Percentiles rank a stretch among this genome's conserved stretches.
phyloP scores from a whole-genome alignment of 202 grass and related monocot genomes.

The Bolboschoenoplectus hybrid region DNA sequence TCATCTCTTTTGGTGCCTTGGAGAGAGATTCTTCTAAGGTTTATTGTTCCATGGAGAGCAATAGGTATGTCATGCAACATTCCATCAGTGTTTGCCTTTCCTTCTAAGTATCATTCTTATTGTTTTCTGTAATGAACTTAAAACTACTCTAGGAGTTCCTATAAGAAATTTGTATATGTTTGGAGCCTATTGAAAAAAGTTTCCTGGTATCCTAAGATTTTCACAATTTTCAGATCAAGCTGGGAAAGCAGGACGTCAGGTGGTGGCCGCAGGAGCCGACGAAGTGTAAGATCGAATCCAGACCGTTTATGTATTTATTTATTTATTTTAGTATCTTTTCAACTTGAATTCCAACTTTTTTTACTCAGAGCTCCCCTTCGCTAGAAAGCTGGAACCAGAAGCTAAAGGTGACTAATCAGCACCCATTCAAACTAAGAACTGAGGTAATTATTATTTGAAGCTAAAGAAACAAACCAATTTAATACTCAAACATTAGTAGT shows the following conservation, averaged over 20 bases:
- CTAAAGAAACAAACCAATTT: neutral
- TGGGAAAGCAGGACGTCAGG: conserved; percentile 55
- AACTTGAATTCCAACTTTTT: conserved; percentile 12
- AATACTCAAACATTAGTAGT: conserved; percentile 17
- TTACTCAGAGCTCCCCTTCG: conserved; percentile 65
- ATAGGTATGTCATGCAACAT: conserved; percentile 48
- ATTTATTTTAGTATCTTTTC: neutral
- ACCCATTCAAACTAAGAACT: conserved; percentile 93
- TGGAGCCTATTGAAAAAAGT: neutral
- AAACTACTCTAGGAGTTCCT: neutral
- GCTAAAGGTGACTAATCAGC: conserved; percentile 82
- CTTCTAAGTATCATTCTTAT: neutral
- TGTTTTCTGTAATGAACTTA: neutral
- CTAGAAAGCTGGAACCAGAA: conserved; percentile 79
- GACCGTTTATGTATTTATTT: neutral
- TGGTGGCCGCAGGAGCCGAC: conserved; percentile 60
- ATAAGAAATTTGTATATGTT: neutral
- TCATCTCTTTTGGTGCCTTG: conserved; percentile 37
- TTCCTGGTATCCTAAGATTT: conserved; percentile 31
- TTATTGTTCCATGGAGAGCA: conserved; percentile 60
- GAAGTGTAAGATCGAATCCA: conserved; percentile 52
- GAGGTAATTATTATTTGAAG: conserved; percentile 58
- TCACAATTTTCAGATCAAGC: conserved; percentile 56
- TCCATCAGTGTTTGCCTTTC: neutral
- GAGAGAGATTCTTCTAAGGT: conserved; percentile 37